Evolutionary conservation across 345 rosid species (phyloP).

Genomic region (Brassica carinata): DNA sequence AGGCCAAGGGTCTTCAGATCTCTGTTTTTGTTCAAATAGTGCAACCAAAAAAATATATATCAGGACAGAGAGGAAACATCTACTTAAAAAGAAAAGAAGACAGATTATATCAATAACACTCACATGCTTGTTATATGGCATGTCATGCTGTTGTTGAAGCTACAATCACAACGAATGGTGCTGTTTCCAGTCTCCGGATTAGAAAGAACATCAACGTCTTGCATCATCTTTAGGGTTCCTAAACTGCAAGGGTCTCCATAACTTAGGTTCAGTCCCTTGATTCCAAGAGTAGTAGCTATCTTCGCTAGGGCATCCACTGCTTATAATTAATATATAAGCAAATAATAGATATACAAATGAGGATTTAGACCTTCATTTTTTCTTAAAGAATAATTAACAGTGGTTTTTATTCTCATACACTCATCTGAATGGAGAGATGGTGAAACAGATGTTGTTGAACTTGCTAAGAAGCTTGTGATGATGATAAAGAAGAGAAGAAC

Average conservation of each 20-base stretch:
- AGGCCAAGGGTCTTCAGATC: slow-evolving; percentile 5
- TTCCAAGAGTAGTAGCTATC: slow-evolving; percentile 24
- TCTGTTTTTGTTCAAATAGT: background rate
- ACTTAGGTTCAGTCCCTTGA: slow-evolving; percentile 11
- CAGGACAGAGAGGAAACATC: background rate
- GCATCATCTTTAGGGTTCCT: background rate
- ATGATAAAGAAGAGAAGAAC: slow-evolving; percentile 17
- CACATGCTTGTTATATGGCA: slow-evolving; percentile 26
- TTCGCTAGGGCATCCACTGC: slow-evolving; percentile 14
- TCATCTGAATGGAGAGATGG: slow-evolving; percentile 19
- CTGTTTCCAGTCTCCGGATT: background rate
- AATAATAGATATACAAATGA: background rate
- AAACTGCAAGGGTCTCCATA: slow-evolving; percentile 4
- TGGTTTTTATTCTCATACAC: background rate
- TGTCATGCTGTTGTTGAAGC: background rate
- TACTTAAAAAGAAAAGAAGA: background rate
- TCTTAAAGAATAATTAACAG: background rate
- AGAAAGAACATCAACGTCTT: background rate
- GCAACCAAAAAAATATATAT: background rate
- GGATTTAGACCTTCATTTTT: background rate
- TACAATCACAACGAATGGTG: slow-evolving; percentile 14
- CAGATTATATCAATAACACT: background rate
- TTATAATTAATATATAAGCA: background rate
- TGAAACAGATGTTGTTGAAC: background rate
- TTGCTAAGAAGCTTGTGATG: slow-evolving; percentile 8